These are phyloP conservation scores for Trichosporon faecale DNA, from an alignment of 1,284 basidiomycete species.

Conservation along the genomic window DNA sequence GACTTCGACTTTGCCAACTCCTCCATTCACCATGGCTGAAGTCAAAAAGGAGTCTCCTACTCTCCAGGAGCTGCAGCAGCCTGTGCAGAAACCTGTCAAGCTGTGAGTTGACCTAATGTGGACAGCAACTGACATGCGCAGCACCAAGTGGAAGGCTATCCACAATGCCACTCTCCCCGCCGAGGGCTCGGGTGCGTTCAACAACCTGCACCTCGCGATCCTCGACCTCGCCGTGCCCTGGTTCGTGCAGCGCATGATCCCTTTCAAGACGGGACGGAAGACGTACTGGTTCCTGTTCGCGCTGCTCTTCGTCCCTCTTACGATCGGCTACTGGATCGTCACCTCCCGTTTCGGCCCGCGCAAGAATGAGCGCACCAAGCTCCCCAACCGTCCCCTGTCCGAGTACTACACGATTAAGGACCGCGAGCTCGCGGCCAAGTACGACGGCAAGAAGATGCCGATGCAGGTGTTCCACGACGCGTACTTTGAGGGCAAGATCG, in stretches of 20 bases:
- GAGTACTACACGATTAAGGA: constrained; percentile 92
- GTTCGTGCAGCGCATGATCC: constrained; percentile 72
- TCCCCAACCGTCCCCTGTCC: constrained; percentile 83
- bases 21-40: constrained; percentile 7
- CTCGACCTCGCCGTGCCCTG: constrained; percentile 75
- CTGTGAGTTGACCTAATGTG: constrained; percentile 1
- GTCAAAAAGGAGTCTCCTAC: constrained; percentile 7
- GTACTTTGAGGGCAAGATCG: constrained; percentile 94
- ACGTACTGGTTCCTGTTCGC: constrained; percentile 66
- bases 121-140: constrained; percentile 10
- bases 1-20: constrained; percentile 3
- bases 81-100: constrained; percentile 1
- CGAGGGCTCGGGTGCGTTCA: constrained; percentile 82
- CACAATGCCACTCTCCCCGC: constrained; percentile 78
- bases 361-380: constrained; percentile 77
- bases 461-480: constrained; percentile 98
- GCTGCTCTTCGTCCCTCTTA: constrained; percentile 71
- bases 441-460: constrained; percentile 83
- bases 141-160: constrained; percentile 46
- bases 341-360: constrained; percentile 78
- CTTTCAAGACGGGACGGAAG: constrained; percentile 67
- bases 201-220: constrained; percentile 72
- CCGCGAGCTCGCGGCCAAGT: constrained; percentile 70
- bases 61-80: constrained; percentile 5
- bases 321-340: constrained; percentile 84